A percentile compares a stretch with the other conserved stretches of the same genome.
These are phyloP conservation scores for Casaregolazyma lundiana DNA, from an alignment of 1,139 yeast genomes.

Conservation along the genomic window DNA sequence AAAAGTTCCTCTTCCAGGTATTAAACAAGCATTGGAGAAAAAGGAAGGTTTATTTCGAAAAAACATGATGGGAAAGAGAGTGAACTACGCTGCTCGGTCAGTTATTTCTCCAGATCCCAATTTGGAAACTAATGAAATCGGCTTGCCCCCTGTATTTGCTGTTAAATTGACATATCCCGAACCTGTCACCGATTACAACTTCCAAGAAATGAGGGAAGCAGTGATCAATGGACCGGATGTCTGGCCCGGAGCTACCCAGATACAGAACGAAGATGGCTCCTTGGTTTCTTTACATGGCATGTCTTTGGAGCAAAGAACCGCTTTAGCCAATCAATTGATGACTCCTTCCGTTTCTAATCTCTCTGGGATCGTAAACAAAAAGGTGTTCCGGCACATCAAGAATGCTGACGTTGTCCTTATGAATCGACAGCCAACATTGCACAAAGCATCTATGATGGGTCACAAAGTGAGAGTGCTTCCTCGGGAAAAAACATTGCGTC, in stretches of 20 bases:
- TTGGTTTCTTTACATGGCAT: constrained; percentile 77
- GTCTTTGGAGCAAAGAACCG: constrained; percentile 91
- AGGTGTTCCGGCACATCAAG: constrained; percentile 89
- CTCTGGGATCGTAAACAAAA: constrained; percentile 66
- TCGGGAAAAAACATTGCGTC: constrained; percentile 91
- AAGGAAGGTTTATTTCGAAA: constrained; percentile 98
- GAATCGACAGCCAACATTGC: constrained; percentile 99
- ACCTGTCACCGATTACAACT: constrained; percentile 94
- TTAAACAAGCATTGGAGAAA: constrained; percentile 96
- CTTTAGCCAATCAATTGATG: constrained; percentile 89
- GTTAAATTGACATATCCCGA: constrained; percentile 94
- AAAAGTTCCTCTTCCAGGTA: constrained; percentile 84
- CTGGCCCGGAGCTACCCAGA: constrained; percentile 98
- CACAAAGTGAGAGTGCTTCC: constrained; percentile 96
- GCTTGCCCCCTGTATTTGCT: constrained; percentile 98
- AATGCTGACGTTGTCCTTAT: constrained; percentile 93
- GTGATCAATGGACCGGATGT: constrained; percentile 95
- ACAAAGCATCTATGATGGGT: constrained; percentile 99
- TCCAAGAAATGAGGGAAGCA: constrained; percentile 85
- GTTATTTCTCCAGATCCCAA: constrained; percentile 99
- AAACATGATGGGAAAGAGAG: constrained; percentile 99
- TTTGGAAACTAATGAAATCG: constrained; percentile 95
- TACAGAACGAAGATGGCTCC: constrained; percentile 95
- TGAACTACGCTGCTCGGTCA: constrained; percentile 96
- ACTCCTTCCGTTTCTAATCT: constrained; percentile 65